A percentile compares a stretch with the other conserved stretches of the same genome.
phyloP scores from a whole-genome alignment of 176 grass and related monocot genomes.

The Pharus latifolius region DNA sequence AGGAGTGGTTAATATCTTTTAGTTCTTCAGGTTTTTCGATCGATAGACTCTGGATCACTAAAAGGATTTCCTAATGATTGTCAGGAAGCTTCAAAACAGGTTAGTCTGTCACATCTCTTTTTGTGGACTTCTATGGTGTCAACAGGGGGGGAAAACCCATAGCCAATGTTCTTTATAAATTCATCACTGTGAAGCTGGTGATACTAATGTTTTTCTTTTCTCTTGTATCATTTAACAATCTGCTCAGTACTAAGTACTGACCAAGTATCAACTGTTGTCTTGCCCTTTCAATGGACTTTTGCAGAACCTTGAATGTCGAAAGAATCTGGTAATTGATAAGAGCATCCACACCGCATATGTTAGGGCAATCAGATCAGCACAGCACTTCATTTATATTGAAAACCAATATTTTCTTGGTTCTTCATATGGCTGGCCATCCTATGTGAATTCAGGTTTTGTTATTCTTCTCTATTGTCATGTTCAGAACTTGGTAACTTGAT shows the following conservation, averaged over 20 bases:
- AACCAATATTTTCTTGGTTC: constrained; percentile 99
- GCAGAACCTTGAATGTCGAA: constrained; percentile 87
- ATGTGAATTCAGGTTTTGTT: constrained; percentile 64
- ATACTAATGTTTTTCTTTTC: not conserved
- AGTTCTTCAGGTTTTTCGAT: constrained; percentile 61
- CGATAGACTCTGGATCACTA: constrained; percentile 92
- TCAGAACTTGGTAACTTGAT: not conserved
- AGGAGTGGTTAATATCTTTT: constrained; percentile 17
- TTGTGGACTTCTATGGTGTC: not conserved
- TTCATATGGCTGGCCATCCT: constrained; percentile 82
- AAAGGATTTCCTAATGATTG: constrained; percentile 76
- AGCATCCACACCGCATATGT: constrained; percentile 98
- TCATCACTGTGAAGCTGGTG: not conserved
- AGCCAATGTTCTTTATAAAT: not conserved
- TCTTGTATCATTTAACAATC: constrained; percentile 2
- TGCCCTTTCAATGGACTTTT: constrained; percentile 1
- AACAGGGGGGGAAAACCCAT: not conserved
- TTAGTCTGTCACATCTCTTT: constrained; percentile 20
- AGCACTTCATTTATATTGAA: constrained; percentile 97
- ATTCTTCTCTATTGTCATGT: not conserved
- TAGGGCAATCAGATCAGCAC: constrained; percentile 86
- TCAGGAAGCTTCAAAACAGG: constrained; percentile 55
- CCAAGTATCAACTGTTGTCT: not conserved
- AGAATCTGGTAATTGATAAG: constrained; percentile 85
- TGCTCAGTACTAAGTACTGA: not conserved